Base-by-base conservation (phyloP, 441 rosid species). In the Brassica hybrid region DNA sequence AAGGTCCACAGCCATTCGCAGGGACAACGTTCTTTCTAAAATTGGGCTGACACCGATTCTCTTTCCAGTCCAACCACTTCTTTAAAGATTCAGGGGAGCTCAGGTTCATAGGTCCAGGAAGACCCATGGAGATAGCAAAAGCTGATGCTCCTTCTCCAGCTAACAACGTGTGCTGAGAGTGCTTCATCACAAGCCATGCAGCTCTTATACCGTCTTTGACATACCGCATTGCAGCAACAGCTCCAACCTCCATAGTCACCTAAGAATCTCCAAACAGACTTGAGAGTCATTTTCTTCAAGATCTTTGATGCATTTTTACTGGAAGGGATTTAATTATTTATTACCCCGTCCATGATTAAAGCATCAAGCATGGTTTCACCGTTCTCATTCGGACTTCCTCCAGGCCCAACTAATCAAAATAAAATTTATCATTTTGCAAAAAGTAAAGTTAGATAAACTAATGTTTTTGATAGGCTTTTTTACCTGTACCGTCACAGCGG, bases 181-280 rank as follows among this genome's bases (percentile, higher is more conserved):
- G 83, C 43, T 84, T 82, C 98, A 93, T 94, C 48, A 94, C 97
- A 62, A 94, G 78, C 77, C 72, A 80, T 23, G 99, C 98, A 74
- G 99, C 98, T 87, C 67, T 87, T 74, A 93, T 93, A 65, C 99
- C 99, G 21, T 91, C 97, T 81, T 90, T 94, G 56, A 94, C 92
- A 78, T 83, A 88, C 69, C 96, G 88, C 99, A 94, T 94, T 62
- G 92, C 97, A 84, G 94, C 99, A 80, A 94, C 94, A 69, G 99
- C 99, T 81, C 99, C 99, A 71, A 90, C 97, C 85, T 93, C 99
- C 99, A 94, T 94, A 3, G 97, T 94, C 61, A 85, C 93, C 99
- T 93, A 86, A 7, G 79, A 52, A 14, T 45, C 16, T 45, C 85
- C 91, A 30, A 30, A 30, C 34, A 30, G 34, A 30, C 34, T 30